Base-by-base conservation (phyloP, 495 filamentous ascomycete species). In the Talaromyces borbonicus region DNA sequence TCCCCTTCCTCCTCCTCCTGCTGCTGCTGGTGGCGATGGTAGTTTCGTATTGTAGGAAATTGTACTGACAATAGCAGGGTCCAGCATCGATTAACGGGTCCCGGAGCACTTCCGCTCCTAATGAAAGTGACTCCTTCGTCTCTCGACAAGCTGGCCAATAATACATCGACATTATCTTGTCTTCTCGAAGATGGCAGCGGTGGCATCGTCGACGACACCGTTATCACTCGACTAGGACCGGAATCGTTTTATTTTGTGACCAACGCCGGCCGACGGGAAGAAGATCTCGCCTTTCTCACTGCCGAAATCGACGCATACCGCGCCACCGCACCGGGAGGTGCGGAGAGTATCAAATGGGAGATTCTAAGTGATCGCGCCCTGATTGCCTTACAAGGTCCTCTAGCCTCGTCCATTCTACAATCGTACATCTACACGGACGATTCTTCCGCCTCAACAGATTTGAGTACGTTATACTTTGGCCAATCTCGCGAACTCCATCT, bases 161-260 rank as follows among this genome's bases (percentile, higher is more conserved):
- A 84, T 66, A 65, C 73, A 41, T 86, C 82, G 42, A 90, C 85
- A 2, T 75, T 98, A 2, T 90, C 84, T 6, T 79, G 78, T n/a
- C 68, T 98, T 15, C 70, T 98, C 24, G 80, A 81, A 54, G 78
- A 81, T 3, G 70, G 68, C 0, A 90, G 84, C 0, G 92, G 92
- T 26, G 90, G 92, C 12, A 95, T 97, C 49, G 77, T 95, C 22
- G 92, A 98, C 56, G 92, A 98, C 62, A 84, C 82, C 6, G 83
- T 98, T 45, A 82, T 98, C 54, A 93, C 88, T 16, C 69, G 81
- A 46, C 71, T 89, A 8, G 70, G 69, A 11, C 73, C 75, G 12
- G 78, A 84, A 32, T 55, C 62, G 26, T 95, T 93, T 66, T 95
- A 96, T 65, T 73, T 96, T 29, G 92, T 98, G 40, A 95, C 90